Evolutionary conservation across 1,284 basidiomycete species (phyloP).

Genomic region (Ceratobasidium sp.): DNA sequence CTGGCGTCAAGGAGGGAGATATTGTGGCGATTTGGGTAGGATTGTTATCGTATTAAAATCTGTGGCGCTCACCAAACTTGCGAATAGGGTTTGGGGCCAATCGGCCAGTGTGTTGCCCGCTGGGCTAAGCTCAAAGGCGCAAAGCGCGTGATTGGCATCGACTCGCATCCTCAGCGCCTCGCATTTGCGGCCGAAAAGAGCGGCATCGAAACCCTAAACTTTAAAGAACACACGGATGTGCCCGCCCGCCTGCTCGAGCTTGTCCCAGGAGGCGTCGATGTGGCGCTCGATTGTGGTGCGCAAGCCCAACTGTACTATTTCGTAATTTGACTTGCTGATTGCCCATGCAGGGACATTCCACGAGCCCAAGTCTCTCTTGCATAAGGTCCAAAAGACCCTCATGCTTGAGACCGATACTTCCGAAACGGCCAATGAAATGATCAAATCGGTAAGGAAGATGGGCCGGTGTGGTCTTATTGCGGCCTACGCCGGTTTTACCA

Average conservation of each 20-base stretch:
- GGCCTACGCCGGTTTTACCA: slow-evolving; percentile 73
- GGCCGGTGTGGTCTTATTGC: slow-evolving; percentile 74
- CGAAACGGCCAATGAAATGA: slow-evolving; percentile 79
- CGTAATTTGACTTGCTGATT: slow-evolving; percentile 17
- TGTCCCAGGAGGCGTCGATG: slow-evolving; percentile 73
- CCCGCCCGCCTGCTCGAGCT: slow-evolving; percentile 71
- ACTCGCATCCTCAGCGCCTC: slow-evolving; percentile 72
- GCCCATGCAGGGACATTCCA: slow-evolving; percentile 69
- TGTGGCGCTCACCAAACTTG: background rate
- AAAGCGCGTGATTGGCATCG: slow-evolving; percentile 75
- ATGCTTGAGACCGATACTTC: slow-evolving; percentile 82
- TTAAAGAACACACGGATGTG: slow-evolving; percentile 69
- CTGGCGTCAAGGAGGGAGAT: slow-evolving; percentile 74
- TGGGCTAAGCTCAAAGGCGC: slow-evolving; percentile 79
- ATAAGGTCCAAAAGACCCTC: slow-evolving; percentile 76
- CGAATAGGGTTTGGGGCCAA: slow-evolving; percentile 69
- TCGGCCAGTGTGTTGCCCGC: slow-evolving; percentile 70
- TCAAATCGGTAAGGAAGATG: slow-evolving; percentile 71
- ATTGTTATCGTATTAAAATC: slow-evolving; percentile 3
- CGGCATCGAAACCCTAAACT: slow-evolving; percentile 75
- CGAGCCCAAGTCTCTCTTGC: slow-evolving; percentile 72
- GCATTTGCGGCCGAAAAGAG: slow-evolving; percentile 67
- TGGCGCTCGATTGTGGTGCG: slow-evolving; percentile 66
- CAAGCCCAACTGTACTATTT: slow-evolving; percentile 24
- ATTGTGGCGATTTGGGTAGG: slow-evolving; percentile 75